Evolutionary conservation across 306 rosid species (phyloP), one percentile per base, ranked within the genome.

Genomic region (Coriaria nepalensis): DNA sequence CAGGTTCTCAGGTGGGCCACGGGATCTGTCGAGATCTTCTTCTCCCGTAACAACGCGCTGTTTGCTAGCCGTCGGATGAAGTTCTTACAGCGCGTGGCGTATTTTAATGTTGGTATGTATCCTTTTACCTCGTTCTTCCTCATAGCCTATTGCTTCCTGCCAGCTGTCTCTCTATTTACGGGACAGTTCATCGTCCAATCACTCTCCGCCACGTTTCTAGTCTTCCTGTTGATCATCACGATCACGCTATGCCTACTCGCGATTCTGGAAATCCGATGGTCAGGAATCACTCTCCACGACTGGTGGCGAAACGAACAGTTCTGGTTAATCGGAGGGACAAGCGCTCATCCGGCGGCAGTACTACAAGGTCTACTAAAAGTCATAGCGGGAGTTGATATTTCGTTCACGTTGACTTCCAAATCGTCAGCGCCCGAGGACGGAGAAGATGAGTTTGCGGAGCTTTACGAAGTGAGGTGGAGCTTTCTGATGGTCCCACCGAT

Each of bases 261-360:
- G 47, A 43, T 85, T 12, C 79, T 85, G 0, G 95, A 85, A 72
- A 75, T 85, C 73, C 75, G 63, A 45, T 85, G 95, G 95, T 68
- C 95, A n/a, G 83, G 84, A 13, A 85, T 85, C 56, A 85, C 83
- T 2, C 59, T 85, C 7, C 93, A 85, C 36, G 87, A 85, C 1
- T 85, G 93, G 95, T 85, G 95, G 95, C 56, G 95, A 52, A 85
- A 85, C 15, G 95, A 85, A 15, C 95, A 85, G 50, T 85, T 85
- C 59, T 85, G 95, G 95, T 48, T 85, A 13, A 85, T 85, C 4
- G 95, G 95, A 0, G 95, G 95, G 42, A 85, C 95, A 4, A 85
- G 95, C 57, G 87, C 95, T 2, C 95, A 85, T 45, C 84, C 93
- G 10, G 85, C 84, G 13, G 95, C 95, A 40, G 93, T 85, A 45